Conservation (phyloP, 1,284 basidiomycete species). For the Leccinum subrobustum region DNA sequence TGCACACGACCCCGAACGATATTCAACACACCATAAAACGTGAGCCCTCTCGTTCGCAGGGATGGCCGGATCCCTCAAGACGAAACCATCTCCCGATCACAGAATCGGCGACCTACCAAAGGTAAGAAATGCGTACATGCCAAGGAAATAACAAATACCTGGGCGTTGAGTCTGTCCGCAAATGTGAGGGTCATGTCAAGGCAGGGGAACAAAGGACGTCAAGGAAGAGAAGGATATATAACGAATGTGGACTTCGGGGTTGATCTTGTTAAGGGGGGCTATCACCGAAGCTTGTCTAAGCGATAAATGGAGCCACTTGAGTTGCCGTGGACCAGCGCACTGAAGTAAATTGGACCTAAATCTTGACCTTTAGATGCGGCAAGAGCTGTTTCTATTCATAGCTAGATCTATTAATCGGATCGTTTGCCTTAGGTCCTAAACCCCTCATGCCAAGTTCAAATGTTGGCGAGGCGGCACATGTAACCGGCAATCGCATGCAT, state of each 20-base stretch:
- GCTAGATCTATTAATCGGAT: not conserved
- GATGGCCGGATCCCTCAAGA: slow-evolving; percentile 80
- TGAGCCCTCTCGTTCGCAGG: slow-evolving; percentile 72
- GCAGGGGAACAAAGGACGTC: slow-evolving; percentile 19
- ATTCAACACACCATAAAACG: slow-evolving; percentile 60
- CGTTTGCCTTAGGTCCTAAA: not conserved
- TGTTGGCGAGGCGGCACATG: slow-evolving; percentile 9
- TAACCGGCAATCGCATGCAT: slow-evolving; percentile 14
- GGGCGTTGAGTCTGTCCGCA: slow-evolving; percentile 43
- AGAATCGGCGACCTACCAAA: slow-evolving; percentile 61
- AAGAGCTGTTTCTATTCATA: not conserved
- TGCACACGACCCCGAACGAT: not conserved
- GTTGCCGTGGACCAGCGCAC: not conserved
- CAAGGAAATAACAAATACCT: slow-evolving; percentile 25
- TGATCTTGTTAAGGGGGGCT: not conserved
- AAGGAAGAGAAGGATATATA: slow-evolving; percentile 14
- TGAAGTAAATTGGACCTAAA: not conserved
- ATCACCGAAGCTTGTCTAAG: not conserved
- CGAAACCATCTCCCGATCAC: slow-evolving; percentile 79
- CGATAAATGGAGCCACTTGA: not conserved
- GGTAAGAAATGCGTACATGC: not conserved
- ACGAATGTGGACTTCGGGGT: slow-evolving; percentile 15
- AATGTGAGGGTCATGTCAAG: slow-evolving; percentile 38
- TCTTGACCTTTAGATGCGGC: not conserved
- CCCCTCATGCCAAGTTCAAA: not conserved